phyloP scores from a whole-genome alignment of 23 red algal species.

The Cyanidioschyzon merolae region DNA sequence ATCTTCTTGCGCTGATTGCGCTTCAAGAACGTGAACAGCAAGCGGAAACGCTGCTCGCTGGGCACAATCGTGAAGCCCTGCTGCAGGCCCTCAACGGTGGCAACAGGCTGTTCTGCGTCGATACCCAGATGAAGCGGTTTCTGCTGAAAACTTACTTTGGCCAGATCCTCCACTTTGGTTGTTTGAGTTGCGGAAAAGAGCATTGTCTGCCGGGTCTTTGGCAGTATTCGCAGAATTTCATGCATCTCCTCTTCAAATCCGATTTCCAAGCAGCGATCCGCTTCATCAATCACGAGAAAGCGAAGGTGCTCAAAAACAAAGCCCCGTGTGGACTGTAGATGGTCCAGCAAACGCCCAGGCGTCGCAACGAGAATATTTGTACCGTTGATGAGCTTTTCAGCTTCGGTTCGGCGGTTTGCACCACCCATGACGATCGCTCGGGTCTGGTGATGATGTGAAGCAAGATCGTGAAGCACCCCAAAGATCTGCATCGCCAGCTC shows the following conservation, averaged over 20 bases:
- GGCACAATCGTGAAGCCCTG: slow-evolving; percentile 83
- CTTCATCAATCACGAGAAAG: slow-evolving; percentile 86
- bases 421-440: slow-evolving; percentile 86
- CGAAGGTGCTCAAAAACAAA: slow-evolving; percentile 74
- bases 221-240: slow-evolving; percentile 72
- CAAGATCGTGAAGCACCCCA: slow-evolving; percentile 69
- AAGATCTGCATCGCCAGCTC: slow-evolving; percentile 94
- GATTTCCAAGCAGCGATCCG: slow-evolving; percentile 90
- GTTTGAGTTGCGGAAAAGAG: slow-evolving; percentile 96
- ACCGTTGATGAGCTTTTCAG: slow-evolving; percentile 64
- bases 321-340: slow-evolving; percentile 82
- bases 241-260: slow-evolving; percentile 99
- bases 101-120: slow-evolving; percentile 53
- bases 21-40: slow-evolving; percentile 91
- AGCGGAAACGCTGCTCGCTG: slow-evolving; percentile 62
- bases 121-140: slow-evolving; percentile 90
- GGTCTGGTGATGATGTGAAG: slow-evolving; percentile 73
- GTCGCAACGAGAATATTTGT: slow-evolving; percentile 80
- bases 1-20: slow-evolving; percentile 83
- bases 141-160: slow-evolving; percentile 73
- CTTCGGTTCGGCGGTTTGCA: slow-evolving; percentile 78
- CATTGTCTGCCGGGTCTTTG: slow-evolving; percentile 74
- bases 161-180: slow-evolving; percentile 93
- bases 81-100: slow-evolving; percentile 79
- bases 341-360: slow-evolving; percentile 87